A percentile compares a stretch with the other conserved stretches of the same genome.
Conservation (phyloP, 2,329 filamentous ascomycete species). For the Aspergillus tubingensis region DNA sequence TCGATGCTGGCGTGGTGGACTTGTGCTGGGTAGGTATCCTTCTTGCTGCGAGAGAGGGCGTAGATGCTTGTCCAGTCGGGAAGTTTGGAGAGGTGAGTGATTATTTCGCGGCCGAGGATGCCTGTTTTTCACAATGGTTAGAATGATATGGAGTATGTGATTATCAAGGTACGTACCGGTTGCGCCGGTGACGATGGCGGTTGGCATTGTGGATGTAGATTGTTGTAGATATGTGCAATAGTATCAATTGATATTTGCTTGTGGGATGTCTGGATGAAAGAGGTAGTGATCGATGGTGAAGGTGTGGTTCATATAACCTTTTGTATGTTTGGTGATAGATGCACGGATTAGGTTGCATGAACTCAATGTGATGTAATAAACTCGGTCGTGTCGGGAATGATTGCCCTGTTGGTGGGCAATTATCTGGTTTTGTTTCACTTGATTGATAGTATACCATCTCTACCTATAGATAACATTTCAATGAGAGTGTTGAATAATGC, state of each 20-base stretch:
- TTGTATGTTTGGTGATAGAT: background rate
- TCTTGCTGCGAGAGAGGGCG: slow-evolving; percentile 45
- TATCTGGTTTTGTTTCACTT: background rate
- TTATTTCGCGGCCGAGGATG: slow-evolving; percentile 45
- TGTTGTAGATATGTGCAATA: background rate
- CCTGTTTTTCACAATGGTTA: slow-evolving; percentile 25
- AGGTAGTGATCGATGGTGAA: too few species aligned
- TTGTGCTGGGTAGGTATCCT: slow-evolving; percentile 37
- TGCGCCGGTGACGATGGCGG: slow-evolving; percentile 35
- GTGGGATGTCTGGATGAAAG: too few species aligned
- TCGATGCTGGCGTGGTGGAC: slow-evolving; percentile 44
- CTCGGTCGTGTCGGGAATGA: background rate
- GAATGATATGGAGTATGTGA: background rate
- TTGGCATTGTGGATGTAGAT: slow-evolving; percentile 22
- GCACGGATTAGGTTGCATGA: background rate
- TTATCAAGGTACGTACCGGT: slow-evolving; percentile 22
- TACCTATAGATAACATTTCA: too few species aligned
- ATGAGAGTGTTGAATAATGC: too few species aligned
- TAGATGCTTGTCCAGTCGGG: slow-evolving; percentile 42
- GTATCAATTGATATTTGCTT: background rate
- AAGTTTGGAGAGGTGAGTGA: slow-evolving; percentile 40
- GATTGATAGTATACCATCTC: too few species aligned
- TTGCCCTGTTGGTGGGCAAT: background rate
- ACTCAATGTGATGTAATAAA: background rate
- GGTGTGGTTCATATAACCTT: background rate